A percentile compares a stretch with the other conserved stretches of the same genome.
Evolutionary conservation across 2,329 filamentous ascomycete genomes (phyloP).

Genomic region (Pseudogymnoascus sp.): DNA sequence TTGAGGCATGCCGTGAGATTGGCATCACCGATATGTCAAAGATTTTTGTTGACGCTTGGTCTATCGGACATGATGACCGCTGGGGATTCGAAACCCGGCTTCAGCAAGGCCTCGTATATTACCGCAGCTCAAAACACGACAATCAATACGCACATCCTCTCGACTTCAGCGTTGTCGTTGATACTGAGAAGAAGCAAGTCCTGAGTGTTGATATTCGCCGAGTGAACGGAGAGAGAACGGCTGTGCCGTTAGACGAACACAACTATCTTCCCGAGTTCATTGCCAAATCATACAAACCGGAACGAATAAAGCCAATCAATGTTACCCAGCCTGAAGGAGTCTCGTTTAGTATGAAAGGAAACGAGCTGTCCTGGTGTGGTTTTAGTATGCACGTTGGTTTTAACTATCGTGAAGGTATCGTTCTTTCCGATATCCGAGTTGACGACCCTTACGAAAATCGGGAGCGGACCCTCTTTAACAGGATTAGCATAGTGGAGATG

Average conservation of each 20-base stretch:
- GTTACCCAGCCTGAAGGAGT: constrained; percentile 86
- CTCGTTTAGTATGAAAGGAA: constrained; percentile 69
- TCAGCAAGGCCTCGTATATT: constrained; percentile 95
- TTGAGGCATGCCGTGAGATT: constrained; percentile 79
- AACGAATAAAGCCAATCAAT: constrained; percentile 78
- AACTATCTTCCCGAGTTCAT: constrained; percentile 75
- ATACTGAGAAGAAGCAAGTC: constrained; percentile 64
- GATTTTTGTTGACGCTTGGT: constrained; percentile 93
- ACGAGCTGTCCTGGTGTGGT: constrained; percentile 80
- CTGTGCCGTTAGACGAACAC: constrained; percentile 62
- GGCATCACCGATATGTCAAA: constrained; percentile 91
- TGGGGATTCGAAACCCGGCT: constrained; percentile 72
- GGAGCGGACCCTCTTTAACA: constrained; percentile 74
- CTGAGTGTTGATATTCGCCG: constrained; percentile 50
- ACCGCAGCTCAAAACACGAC: constrained; percentile 75
- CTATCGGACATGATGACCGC: constrained; percentile 87
- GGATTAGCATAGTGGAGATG: constrained; percentile 86
- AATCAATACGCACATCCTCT: constrained; percentile 86
- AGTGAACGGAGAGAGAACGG: constrained; percentile 60
- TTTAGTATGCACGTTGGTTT: constrained; percentile 91
- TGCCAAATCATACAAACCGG: constrained; percentile 67
- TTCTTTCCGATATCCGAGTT: constrained; percentile 83
- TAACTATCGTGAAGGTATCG: constrained; percentile 88
- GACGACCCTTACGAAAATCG: constrained; percentile 64
- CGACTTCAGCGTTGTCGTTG: constrained; percentile 90